Percentiles rank a stretch among this genome's conserved stretches.
Evolutionary conservation across 116 monocot genomes (phyloP).

Genomic region (Iris pallida): DNA sequence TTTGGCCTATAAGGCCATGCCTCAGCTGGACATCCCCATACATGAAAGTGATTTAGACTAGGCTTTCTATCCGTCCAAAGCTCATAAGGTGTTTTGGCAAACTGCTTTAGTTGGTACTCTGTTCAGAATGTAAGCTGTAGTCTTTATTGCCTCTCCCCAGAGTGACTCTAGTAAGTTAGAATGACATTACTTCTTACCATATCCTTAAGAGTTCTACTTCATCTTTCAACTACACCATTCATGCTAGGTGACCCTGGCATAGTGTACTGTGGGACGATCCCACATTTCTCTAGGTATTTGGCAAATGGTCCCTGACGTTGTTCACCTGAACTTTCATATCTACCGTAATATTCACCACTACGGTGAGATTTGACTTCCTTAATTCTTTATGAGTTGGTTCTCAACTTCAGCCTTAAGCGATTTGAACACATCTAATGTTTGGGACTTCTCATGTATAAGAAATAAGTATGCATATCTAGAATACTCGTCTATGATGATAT

Average conservation of each 20-base stretch:
- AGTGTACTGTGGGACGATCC: slow-evolving; percentile 10
- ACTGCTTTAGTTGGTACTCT: slow-evolving; percentile 10
- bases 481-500: background rate
- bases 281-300: slow-evolving; percentile 2
- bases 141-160: slow-evolving; percentile 14
- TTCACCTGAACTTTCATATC: background rate
- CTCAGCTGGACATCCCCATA: slow-evolving; percentile 9
- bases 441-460: background rate
- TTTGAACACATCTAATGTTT: background rate
- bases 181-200: slow-evolving; percentile 4
- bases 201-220: background rate
- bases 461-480: background rate
- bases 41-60: background rate
- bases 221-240: slow-evolving; percentile 8
- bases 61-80: too few relatives aligned
- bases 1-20: slow-evolving; percentile 3
- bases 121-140: slow-evolving; percentile 12
- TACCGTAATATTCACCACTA: background rate
- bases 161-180: slow-evolving; percentile 2
- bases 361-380: background rate
- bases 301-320: background rate
- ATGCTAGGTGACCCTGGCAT: slow-evolving; percentile 11
- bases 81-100: slow-evolving; percentile 17
- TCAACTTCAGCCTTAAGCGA: background rate
- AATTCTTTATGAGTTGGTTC: background rate